Evolutionary conservation across 2,329 filamentous ascomycete species (phyloP), one percentile per base, ranked within the genome.

Genomic region (Exserohilum rostratum): DNA sequence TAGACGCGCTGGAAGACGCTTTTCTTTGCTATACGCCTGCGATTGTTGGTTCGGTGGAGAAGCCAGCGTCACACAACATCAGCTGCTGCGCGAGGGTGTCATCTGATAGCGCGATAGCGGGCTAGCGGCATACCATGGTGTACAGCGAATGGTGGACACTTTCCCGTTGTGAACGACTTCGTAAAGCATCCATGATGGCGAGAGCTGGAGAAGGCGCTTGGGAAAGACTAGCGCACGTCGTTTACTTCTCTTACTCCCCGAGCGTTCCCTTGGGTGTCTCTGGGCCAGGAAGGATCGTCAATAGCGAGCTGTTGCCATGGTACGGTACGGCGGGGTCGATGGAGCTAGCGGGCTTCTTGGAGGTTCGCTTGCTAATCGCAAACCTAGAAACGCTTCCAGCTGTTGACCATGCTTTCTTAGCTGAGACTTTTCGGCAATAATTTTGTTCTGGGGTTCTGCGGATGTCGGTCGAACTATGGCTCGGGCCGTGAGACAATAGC

Each of bases 81-180:
- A 30, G 30, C 51, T 38, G 42, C 29, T 54, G 46, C 34, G 18
- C 25, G 13, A 17, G n/a, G 25, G 44, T 37, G 51, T 49, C 44
- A 49, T 55, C 18, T 55, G 55, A 55, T 48, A 49, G 18, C 47
- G 51, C 47, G 39, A 42, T 27, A 44, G 38, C 17, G 27, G 17
- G 43, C 22, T 12, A 39, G 38, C 18, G 37, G 43, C 29, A 35
- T 17, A 18, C n/a, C 22, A 27, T 35, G n/a, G 20, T 34, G 34
- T 35, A 17, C 25, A 42, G 42, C 15, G 27, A 51, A 37, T 49
- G 18, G 18, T 15, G 30, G 35, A 20, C 31, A 10, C 40, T 27
- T 3, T 31, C 22, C 34, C 20, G 5, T 20, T 31, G 10, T 20
- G 13, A 7, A n/a, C 2, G 17, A 47, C n/a, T 2, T 12, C 2